A percentile compares a stretch with the other conserved stretches of the same genome.
Evolutionary conservation across 805 yeast species (phyloP).

Genomic region (Sugiyamaella americana): DNA sequence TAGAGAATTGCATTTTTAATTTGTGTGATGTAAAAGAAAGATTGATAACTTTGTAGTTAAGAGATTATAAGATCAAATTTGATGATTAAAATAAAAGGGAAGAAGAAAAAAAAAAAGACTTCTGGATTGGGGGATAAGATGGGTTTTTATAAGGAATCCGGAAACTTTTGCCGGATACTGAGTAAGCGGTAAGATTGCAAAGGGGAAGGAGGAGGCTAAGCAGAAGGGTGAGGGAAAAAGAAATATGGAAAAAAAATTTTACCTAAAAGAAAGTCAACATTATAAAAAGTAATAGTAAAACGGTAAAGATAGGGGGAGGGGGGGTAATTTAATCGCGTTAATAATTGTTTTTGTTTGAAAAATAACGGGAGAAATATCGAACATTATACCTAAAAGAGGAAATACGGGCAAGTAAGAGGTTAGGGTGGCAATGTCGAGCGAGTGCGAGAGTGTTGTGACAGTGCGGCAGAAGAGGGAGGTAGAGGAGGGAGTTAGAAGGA

Average conservation of each 20-base stretch:
- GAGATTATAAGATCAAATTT: slow-evolving; percentile 3
- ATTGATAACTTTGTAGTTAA: not conserved
- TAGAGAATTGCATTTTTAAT: slow-evolving; percentile 29
- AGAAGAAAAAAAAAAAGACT: not conserved
- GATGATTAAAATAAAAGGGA: slow-evolving; percentile 6
- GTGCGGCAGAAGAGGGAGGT: too few relatives aligned
- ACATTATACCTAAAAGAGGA: not conserved
- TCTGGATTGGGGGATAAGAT: not conserved
- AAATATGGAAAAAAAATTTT: not conserved
- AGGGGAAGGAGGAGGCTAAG: not conserved
- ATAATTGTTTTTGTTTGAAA: not conserved
- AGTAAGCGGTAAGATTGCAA: not conserved
- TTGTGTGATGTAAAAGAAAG: slow-evolving; percentile 5
- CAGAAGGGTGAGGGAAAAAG: not conserved
- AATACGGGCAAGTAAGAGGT: not conserved
- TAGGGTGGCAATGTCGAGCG: too few relatives aligned
- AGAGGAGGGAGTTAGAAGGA: too few relatives aligned
- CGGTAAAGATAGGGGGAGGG: not conserved
- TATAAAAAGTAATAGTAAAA: not conserved
- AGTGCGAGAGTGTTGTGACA: too few relatives aligned
- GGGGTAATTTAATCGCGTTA: not conserved
- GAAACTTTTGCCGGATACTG: not conserved
- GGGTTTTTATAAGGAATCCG: not conserved
- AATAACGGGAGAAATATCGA: not conserved
- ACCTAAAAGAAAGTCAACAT: too few relatives aligned